These are phyloP conservation scores for Phytophthora fragariae DNA, from an alignment of 352 stramenopile species.

Conservation along the genomic window DNA sequence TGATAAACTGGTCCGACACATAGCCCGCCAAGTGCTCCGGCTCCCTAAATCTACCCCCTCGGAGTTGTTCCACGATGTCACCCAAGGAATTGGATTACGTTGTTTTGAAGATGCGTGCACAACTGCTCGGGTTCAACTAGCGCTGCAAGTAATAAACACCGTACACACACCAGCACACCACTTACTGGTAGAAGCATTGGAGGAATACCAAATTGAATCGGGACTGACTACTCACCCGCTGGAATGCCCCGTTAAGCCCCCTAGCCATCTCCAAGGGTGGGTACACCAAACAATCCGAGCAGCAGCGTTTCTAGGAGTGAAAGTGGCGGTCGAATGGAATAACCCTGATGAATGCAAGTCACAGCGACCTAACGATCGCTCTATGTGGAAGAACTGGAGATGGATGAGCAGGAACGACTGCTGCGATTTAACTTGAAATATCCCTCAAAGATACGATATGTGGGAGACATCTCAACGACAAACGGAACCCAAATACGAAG, in stretches of 20 bases:
- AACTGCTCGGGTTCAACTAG: background rate
- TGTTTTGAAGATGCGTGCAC: background rate
- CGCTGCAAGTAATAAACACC: background rate
- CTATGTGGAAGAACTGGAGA: background rate
- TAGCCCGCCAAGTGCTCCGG: background rate
- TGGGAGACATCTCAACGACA: background rate
- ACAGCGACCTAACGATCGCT: background rate
- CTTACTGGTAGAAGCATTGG: background rate
- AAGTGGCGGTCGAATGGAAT: no score
- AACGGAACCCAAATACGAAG: background rate
- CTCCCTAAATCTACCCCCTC: background rate
- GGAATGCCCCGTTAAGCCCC: no score
- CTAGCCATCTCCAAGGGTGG: no score
- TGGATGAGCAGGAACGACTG: background rate
- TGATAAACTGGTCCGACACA: background rate
- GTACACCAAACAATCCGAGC: no score
- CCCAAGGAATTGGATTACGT: background rate
- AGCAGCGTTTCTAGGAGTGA: no score
- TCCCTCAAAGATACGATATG: background rate
- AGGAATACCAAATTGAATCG: no score
- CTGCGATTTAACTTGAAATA: background rate
- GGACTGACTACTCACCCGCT: no score
- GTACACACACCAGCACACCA: background rate
- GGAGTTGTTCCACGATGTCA: background rate
- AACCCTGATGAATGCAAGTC: background rate